A percentile compares a stretch with the other conserved stretches of the same genome.
Conservation (phyloP, 192 early-diverging fungal species). For the Backusella tarrabulga region DNA sequence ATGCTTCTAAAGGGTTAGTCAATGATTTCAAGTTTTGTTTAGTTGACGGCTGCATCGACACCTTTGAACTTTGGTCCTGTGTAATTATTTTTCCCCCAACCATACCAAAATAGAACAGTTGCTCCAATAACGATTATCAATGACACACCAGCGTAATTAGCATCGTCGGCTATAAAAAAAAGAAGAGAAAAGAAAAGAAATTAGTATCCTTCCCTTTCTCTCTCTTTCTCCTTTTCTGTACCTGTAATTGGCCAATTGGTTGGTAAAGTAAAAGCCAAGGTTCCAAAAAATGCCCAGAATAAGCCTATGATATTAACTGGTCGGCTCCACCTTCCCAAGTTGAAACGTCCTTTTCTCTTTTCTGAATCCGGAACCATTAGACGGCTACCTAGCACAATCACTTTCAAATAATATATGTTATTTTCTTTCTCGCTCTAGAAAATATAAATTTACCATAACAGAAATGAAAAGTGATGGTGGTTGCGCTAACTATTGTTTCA, state of each 20-base stretch:
- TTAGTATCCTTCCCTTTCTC: background rate
- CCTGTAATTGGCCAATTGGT: conserved; percentile 33
- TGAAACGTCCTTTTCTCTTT: conserved; percentile 20
- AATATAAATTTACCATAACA: conserved; percentile 24
- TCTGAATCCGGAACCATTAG: background rate
- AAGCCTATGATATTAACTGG: conserved; percentile 22
- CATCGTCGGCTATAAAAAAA: conserved; percentile 1
- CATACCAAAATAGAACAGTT: background rate
- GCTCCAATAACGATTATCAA: conserved; percentile 5
- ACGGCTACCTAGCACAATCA: conserved; percentile 20
- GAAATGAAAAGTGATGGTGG: conserved; percentile 27
- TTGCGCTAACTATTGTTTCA: conserved; percentile 30
- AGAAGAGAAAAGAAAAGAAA: background rate
- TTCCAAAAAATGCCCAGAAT: conserved; percentile 22
- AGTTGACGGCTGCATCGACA: background rate
- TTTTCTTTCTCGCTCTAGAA: background rate
- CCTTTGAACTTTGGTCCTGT: background rate
- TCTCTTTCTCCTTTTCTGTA: background rate
- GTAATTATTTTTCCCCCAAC: conserved; percentile 17
- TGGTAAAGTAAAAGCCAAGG: conserved; percentile 28
- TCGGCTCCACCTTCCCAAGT: conserved; percentile 18
- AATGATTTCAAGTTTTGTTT: background rate
- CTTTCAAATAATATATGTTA: conserved; percentile 3
- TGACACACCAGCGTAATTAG: conserved; percentile 25
- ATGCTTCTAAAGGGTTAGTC: background rate